phyloP scores from a whole-genome alignment of 2,329 filamentous ascomycete species.

The Westerdykella ornata region DNA sequence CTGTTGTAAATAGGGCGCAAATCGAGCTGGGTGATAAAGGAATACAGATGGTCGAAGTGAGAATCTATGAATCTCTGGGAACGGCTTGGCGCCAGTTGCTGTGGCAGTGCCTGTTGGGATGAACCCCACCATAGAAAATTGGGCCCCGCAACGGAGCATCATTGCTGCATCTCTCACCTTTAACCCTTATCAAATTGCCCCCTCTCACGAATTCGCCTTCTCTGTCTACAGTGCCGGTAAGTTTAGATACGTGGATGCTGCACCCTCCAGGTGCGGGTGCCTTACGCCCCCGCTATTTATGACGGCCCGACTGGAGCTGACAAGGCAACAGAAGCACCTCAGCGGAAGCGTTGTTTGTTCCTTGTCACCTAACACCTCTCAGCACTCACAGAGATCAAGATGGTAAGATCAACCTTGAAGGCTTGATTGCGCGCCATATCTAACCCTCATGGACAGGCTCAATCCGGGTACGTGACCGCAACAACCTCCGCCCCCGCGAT shows the following conservation, averaged over 20 bases:
- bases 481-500: slow-evolving; percentile 2
- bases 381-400: slow-evolving; percentile 24
- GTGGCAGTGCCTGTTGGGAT: slow-evolving; percentile 9
- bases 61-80: slow-evolving; percentile 6
- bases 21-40: too few relatives aligned
- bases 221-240: too few relatives aligned
- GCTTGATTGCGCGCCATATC: slow-evolving; percentile 1
- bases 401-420: slow-evolving; percentile 23
- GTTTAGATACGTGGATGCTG: too few relatives aligned
- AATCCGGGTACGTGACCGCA: slow-evolving; percentile 38
- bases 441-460: slow-evolving; percentile 31
- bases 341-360: slow-evolving; percentile 30
- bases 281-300: background rate
- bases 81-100: slow-evolving; percentile 12
- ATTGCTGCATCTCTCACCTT: slow-evolving; percentile 7
- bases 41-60: background rate
- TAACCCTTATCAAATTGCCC: slow-evolving; percentile 20
- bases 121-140: slow-evolving; percentile 2
- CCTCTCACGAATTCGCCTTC: slow-evolving; percentile 12
- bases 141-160: background rate
- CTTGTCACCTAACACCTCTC: slow-evolving; percentile 13
- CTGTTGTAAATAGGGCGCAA: slow-evolving; percentile 2
- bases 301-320: slow-evolving; percentile 30
- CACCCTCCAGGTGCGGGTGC: too few relatives aligned
- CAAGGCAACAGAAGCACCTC: slow-evolving; percentile 24